Evolutionary conservation across 2,329 filamentous ascomycete genomes (phyloP).

Genomic region (Penicillium paneum): DNA sequence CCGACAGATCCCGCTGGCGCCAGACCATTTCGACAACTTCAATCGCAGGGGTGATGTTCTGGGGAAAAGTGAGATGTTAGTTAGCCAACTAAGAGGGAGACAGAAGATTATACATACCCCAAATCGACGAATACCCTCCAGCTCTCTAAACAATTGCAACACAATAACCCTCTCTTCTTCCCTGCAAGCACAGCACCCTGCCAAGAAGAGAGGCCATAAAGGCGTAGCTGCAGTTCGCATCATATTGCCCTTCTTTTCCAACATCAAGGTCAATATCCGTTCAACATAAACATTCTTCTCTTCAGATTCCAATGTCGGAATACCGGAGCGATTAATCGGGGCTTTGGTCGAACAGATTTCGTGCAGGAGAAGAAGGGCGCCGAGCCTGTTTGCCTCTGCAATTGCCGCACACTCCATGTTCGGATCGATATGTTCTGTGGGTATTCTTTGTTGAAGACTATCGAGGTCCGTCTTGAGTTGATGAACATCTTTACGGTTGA

Average conservation of each 20-base stretch:
- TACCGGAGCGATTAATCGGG: neutral
- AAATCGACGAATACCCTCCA: slow-evolving; percentile 22
- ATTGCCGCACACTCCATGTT: slow-evolving; percentile 20
- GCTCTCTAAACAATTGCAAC: slow-evolving; percentile 23
- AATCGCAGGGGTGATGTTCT: slow-evolving; percentile 28
- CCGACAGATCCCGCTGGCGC: slow-evolving; percentile 25
- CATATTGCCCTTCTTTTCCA: slow-evolving; percentile 19
- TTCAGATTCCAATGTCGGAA: neutral
- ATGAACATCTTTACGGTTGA: neutral
- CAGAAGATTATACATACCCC: slow-evolving; percentile 14
- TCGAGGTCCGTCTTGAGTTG: slow-evolving; percentile 6
- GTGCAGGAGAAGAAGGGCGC: slow-evolving; percentile 22
- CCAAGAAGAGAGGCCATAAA: slow-evolving; percentile 29
- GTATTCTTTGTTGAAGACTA: slow-evolving; percentile 13
- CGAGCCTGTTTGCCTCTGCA: slow-evolving; percentile 24
- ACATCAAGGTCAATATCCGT: slow-evolving; percentile 17
- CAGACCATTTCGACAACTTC: slow-evolving; percentile 30
- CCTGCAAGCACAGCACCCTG: slow-evolving; percentile 22
- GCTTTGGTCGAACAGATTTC: slow-evolving; percentile 15
- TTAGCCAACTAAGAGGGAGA: neutral
- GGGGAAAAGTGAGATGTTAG: neutral
- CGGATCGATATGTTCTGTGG: slow-evolving; percentile 4
- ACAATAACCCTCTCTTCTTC: slow-evolving; percentile 24
- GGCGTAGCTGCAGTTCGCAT: slow-evolving; percentile 25
- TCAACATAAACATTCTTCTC: slow-evolving; percentile 11